These are phyloP conservation scores for Thelonectria blattea DNA, from an alignment of 2,329 filamentous ascomycete species.

Conservation along the genomic window DNA sequence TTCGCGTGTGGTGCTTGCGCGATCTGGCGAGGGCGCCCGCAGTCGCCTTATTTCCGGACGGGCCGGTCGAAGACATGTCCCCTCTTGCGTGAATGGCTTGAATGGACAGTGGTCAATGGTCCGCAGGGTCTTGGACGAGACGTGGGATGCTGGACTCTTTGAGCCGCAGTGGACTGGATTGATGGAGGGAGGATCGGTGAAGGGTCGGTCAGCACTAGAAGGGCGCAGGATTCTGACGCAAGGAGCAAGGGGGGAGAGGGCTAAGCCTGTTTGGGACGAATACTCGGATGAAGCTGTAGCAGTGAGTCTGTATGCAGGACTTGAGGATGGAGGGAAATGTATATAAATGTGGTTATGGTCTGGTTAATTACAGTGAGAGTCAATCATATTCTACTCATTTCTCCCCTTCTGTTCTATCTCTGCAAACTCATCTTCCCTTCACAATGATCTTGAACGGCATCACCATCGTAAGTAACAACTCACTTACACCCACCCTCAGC, in stretches of 20 bases:
- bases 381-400: neutral
- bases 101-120: neutral
- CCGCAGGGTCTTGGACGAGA: neutral
- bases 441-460: neutral
- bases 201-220: constrained; percentile 7
- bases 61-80: neutral
- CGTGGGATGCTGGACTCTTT: neutral
- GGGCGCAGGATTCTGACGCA: neutral
- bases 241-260: neutral
- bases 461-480: neutral
- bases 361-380: neutral
- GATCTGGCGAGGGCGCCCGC: neutral
- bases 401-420: too few relatives aligned
- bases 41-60: neutral
- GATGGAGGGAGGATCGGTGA: neutral
- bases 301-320: neutral
- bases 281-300: constrained; percentile 12
- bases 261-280: constrained; percentile 22
- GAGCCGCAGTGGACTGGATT: neutral
- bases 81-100: neutral
- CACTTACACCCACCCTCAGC: neutral
- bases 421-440: neutral
- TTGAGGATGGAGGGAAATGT: neutral
- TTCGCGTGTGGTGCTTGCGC: constrained; percentile 24
- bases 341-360: neutral